Evolutionary conservation across 2,329 filamentous ascomycete species (phyloP).

Genomic region (Fusarium bulbicola): DNA sequence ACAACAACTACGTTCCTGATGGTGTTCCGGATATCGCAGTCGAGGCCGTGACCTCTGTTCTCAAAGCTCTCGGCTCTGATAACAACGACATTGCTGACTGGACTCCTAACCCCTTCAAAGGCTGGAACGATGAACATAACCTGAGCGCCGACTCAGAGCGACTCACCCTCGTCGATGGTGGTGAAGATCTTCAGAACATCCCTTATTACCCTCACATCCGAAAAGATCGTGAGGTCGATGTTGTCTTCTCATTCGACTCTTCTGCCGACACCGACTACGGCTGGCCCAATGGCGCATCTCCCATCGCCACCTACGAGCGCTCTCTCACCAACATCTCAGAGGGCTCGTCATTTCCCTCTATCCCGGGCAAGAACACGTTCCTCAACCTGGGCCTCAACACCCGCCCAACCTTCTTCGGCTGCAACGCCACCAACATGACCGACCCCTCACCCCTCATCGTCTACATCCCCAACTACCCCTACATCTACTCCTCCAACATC

Average conservation of each 20-base stretch:
- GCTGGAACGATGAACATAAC: slow-evolving; percentile 59
- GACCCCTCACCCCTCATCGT: slow-evolving; percentile 74
- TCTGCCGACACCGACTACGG: slow-evolving; percentile 65
- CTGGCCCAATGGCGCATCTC: slow-evolving; percentile 70
- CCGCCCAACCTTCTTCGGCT: slow-evolving; percentile 71
- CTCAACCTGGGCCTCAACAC: slow-evolving; percentile 66
- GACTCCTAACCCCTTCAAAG: slow-evolving; percentile 66
- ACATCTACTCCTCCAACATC: slow-evolving; percentile 78
- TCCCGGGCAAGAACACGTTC: slow-evolving; percentile 66
- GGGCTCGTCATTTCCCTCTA: slow-evolving; percentile 65
- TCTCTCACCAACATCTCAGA: slow-evolving; percentile 58
- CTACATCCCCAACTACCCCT: slow-evolving; percentile 83
- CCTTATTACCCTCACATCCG: slow-evolving; percentile 73
- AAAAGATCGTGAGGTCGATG: slow-evolving; percentile 62
- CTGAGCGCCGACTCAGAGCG: slow-evolving; percentile 54
- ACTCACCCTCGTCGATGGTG: slow-evolving; percentile 82
- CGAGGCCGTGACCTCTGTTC: slow-evolving; percentile 58
- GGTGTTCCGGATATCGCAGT: slow-evolving; percentile 53
- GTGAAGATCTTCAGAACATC: slow-evolving; percentile 82
- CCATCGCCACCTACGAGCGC: slow-evolving; percentile 66
- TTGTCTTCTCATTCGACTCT: slow-evolving; percentile 72
- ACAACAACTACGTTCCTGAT: slow-evolving; percentile 60
- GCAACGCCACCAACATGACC: slow-evolving; percentile 65
- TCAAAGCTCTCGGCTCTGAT: slow-evolving; percentile 63
- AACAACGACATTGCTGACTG: slow-evolving; percentile 81